Evolutionary conservation across 2,329 filamentous ascomycete genomes (phyloP).

Genomic region (Cercospora nicotianae): DNA sequence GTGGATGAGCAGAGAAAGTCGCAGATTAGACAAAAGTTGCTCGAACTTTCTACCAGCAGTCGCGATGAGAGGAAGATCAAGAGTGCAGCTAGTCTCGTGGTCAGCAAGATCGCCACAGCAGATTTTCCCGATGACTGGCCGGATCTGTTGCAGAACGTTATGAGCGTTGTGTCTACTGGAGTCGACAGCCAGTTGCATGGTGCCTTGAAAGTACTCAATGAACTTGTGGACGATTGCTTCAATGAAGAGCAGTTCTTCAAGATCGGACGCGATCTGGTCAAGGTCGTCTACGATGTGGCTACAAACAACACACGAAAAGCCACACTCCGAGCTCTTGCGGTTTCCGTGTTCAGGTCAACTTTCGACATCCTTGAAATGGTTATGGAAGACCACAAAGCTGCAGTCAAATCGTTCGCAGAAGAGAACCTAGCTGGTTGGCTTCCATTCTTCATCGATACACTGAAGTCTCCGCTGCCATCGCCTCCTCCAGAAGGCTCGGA

Average conservation of each 20-base stretch:
- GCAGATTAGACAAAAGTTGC: constrained; percentile 69
- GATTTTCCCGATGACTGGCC: constrained; percentile 97
- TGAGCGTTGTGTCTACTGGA: constrained; percentile 73
- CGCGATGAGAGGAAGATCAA: constrained; percentile 81
- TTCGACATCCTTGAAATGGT: constrained; percentile 97
- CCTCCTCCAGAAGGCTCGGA: constrained; percentile 62
- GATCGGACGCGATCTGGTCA: constrained; percentile 82
- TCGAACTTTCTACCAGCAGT: constrained; percentile 75
- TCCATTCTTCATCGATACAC: constrained; percentile 78
- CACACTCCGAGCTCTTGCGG: constrained; percentile 73
- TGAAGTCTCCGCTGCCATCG: constrained; percentile 71
- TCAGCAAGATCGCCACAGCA: constrained; percentile 89
- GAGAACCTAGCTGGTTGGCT: constrained; percentile 79
- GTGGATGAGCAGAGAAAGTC: constrained; percentile 68
- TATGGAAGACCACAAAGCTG: constrained; percentile 83
- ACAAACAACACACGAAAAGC: constrained; percentile 72
- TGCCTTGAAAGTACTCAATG: constrained; percentile 79
- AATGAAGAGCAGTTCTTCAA: constrained; percentile 94
- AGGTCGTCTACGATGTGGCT: constrained; percentile 78
- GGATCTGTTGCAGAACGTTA: constrained; percentile 75
- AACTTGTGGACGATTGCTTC: constrained; percentile 89
- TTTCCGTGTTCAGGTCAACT: constrained; percentile 85
- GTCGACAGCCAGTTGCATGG: constrained; percentile 82
- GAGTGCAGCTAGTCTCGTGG: constrained; percentile 79
- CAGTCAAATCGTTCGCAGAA: constrained; percentile 86